Percentiles rank a stretch among this genome's conserved stretches.
These are phyloP conservation scores for Metarhizium rileyi DNA, from an alignment of 2,329 filamentous ascomycete species.

Conservation along the genomic window DNA sequence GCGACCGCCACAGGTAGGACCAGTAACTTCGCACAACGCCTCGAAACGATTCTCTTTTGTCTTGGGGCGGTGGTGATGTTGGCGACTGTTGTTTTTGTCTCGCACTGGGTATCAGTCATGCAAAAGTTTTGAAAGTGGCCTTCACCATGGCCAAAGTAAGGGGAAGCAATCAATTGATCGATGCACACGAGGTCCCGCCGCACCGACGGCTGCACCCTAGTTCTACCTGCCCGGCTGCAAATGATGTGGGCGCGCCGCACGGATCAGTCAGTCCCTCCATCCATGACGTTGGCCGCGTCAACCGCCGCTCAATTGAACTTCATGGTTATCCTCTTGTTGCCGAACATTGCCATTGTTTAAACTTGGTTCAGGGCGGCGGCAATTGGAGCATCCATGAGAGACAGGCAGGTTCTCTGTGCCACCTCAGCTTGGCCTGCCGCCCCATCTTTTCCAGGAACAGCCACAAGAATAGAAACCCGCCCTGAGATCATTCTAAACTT, in stretches of 20 bases:
- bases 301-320: too few species aligned
- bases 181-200: slow-evolving; percentile 2
- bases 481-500: too few species aligned
- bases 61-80: neutral
- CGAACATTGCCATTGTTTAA: too few species aligned
- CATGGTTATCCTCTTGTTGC: too few species aligned
- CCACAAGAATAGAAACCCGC: too few species aligned
- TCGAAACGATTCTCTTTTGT: neutral
- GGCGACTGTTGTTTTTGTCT: neutral
- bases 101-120: neutral
- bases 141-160: neutral
- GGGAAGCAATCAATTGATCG: neutral
- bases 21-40: neutral
- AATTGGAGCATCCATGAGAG: too few species aligned
- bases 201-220: neutral
- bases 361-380: too few species aligned
- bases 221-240: neutral
- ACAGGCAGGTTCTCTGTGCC: too few species aligned
- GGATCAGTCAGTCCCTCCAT: neutral
- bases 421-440: too few species aligned
- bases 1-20: neutral
- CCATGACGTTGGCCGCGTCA: neutral
- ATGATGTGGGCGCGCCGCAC: neutral
- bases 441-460: too few species aligned
- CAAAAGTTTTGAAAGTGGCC: neutral